Evolutionary conservation across 805 yeast species (phyloP).

Genomic region (Debaryomyces hansenii): DNA sequence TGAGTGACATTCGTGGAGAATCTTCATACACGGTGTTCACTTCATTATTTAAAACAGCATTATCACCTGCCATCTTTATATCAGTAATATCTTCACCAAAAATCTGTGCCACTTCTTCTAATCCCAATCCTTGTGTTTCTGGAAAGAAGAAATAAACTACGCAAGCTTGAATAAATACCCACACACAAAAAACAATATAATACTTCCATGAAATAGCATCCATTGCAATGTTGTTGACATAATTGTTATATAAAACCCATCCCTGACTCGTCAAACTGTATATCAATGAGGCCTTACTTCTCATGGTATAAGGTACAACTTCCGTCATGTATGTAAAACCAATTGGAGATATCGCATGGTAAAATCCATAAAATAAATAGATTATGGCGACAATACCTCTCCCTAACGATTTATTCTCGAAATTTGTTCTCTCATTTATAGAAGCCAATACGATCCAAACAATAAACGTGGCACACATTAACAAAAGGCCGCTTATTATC

Average conservation of each 20-base stretch:
- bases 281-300: constrained; percentile 37
- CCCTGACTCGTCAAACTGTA: constrained; percentile 21
- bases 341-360: constrained; percentile 1
- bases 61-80: not conserved
- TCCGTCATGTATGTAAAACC: constrained; percentile 2
- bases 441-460: constrained; percentile 25
- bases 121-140: constrained; percentile 44
- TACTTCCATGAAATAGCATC: constrained; percentile 43
- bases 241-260: constrained; percentile 25
- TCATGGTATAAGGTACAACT: not conserved
- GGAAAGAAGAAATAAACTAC: constrained; percentile 36
- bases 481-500: constrained; percentile 21
- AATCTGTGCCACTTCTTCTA: constrained; percentile 43
- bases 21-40: too few species aligned
- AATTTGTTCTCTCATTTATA: constrained; percentile 18
- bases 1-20: not conserved
- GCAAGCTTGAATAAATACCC: constrained; percentile 26
- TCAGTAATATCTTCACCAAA: constrained; percentile 26
- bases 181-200: constrained; percentile 40
- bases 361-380: not conserved
- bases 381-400: constrained; percentile 3
- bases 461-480: constrained; percentile 24
- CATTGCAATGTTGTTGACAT: constrained; percentile 39
- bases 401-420: constrained; percentile 12
- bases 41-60: not conserved